Base-by-base conservation (phyloP, 805 yeast species). In the fission yeast (Schizosaccharomyces pombe) region DNA sequence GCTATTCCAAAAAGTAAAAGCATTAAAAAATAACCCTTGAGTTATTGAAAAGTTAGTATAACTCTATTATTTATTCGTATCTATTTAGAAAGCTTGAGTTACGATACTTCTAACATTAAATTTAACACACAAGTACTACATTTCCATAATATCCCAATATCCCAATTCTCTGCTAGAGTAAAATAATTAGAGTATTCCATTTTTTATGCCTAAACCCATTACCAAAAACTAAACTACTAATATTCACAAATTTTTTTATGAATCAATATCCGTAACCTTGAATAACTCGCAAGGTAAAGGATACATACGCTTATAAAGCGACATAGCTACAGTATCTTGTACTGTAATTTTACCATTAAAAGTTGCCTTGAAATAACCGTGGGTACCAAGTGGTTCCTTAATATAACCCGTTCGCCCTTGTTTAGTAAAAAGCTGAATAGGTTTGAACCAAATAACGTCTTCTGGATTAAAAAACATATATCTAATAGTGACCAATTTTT, bases 401-500 rank as follows among this genome's bases (percentile, higher is more conserved):
- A 93, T 89, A 67, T 82, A 82, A 55, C 99, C 99, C 22, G 86
- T 74, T 67, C 96, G 79, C 53, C 98, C 99, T 62, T 80, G 75
- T 66, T 84, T 85, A 47, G 97, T 87, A 67, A 85, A 91, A 57
- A 91, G 70, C 47, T 97, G 97, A 60, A 91, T 82, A 3, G 87
- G 80, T 68, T 83, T 84, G 75, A 81, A 91, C 77, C 83, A 83
- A 59, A 76, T 76, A 60, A 93, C 82, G 65, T 91, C 99, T 52
- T 82, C 85, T 9, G 84, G 70, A 63, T 80, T 85, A 79, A 89
- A 89, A 73, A 91, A 91, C 99, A 91, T 91, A 75, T 86, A 91
- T 60, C 97, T 80, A 56, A 91, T 75, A 1, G 98, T 91, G 58
- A 91, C 85, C 43, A 87, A 83, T 57, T 75, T 77, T 70, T 85